These are phyloP conservation scores for Neurospora sp. DNA, from an alignment of 2,329 filamentous ascomycete species.

Conservation along the genomic window DNA sequence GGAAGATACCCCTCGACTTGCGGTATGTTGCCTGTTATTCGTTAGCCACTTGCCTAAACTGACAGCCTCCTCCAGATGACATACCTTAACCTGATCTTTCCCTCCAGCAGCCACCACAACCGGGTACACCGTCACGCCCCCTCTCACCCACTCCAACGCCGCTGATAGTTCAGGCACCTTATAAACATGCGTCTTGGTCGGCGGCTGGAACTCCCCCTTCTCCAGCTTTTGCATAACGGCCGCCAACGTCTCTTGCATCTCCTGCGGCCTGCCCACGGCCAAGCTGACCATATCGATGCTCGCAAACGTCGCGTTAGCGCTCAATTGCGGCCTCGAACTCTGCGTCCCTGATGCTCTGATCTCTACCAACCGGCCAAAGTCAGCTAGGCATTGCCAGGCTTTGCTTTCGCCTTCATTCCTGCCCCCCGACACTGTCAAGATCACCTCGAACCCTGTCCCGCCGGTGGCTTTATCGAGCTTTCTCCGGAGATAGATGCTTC, in stretches of 20 bases:
- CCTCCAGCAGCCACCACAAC: constrained; percentile 7
- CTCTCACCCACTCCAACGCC: constrained; percentile 10
- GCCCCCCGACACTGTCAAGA: constrained; percentile 11
- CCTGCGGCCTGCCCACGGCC: constrained; percentile 7
- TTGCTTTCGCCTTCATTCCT: constrained; percentile 1
- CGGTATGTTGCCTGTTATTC: constrained; percentile 10
- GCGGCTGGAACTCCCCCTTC: constrained; percentile 3
- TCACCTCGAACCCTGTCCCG: constrained; percentile 13
- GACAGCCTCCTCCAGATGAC: background rate
- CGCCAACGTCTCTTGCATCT: constrained; percentile 10
- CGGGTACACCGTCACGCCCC: constrained; percentile 9
- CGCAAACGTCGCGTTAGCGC: constrained; percentile 12
- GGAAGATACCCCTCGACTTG: constrained; percentile 9
- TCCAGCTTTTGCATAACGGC: constrained; percentile 10
- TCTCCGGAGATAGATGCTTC: constrained; percentile 14
- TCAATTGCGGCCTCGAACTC: constrained; percentile 9
- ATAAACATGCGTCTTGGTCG: constrained; percentile 3
- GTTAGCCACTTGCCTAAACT: background rate
- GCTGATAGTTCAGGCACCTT: constrained; percentile 7
- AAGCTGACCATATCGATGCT: constrained; percentile 14
- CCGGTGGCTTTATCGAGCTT: constrained; percentile 10
- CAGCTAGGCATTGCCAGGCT: constrained; percentile 15
- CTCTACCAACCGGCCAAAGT: constrained; percentile 17
- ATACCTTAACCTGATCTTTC: constrained; percentile 13
- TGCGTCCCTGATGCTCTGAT: constrained; percentile 9